phyloP scores from a whole-genome alignment of 192 early-diverging fungal genomes.

The Coemansia sp. region DNA sequence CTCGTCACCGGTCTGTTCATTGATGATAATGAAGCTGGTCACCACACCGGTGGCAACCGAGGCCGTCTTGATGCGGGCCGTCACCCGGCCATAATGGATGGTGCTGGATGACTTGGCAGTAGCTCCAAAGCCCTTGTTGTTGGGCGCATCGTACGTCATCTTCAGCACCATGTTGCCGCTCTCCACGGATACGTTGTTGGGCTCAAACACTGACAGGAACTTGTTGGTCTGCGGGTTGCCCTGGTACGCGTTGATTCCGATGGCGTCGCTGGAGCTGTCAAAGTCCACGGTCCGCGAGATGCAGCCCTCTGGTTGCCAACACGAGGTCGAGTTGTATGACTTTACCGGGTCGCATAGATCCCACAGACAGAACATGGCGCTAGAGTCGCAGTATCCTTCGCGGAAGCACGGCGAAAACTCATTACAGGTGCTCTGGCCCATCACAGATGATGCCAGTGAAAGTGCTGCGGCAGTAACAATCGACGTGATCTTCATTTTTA shows the following conservation, averaged over 20 bases:
- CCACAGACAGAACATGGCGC: conserved; percentile 47
- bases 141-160: conserved; percentile 37
- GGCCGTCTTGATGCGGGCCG: conserved; percentile 59
- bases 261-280: conserved; percentile 26
- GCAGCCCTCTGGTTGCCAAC: conserved; percentile 46
- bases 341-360: conserved; percentile 42
- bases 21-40: conserved; percentile 56
- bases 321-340: conserved; percentile 48
- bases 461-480: conserved; percentile 15
- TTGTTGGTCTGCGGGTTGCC: conserved; percentile 41
- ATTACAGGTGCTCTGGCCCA: conserved; percentile 36
- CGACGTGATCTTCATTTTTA: conserved; percentile 19
- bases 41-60: conserved; percentile 57
- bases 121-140: conserved; percentile 60
- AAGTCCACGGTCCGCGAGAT: conserved; percentile 32
- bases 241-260: conserved; percentile 22
- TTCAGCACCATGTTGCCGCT: conserved; percentile 29
- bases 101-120: conserved; percentile 47
- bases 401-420: conserved; percentile 53
- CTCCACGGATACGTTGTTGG: conserved; percentile 20
- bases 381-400: conserved; percentile 51
- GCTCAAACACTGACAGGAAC: conserved; percentile 52
- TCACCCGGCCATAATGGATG: conserved; percentile 61
- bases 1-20: conserved; percentile 59
- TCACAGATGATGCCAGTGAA: conserved; percentile 16